Evolutionary conservation across 2,329 filamentous ascomycete species (phyloP), one percentile per base, ranked within the genome.

Genomic region (Westerdykella ornata): DNA sequence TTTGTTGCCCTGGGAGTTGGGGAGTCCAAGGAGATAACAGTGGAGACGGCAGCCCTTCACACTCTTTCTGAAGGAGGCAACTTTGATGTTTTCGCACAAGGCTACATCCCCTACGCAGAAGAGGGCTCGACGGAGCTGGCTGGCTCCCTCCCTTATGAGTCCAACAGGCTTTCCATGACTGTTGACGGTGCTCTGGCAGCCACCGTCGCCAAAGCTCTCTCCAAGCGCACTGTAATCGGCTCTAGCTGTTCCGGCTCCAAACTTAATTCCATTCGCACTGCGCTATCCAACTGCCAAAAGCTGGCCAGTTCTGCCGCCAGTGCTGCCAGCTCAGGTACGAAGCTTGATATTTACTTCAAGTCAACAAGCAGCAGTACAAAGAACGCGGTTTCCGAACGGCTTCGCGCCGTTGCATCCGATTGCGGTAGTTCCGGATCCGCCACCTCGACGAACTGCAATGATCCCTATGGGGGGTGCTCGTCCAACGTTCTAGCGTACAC

Each of bases 331-430:
- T 76, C 77, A 0, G 59, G 68, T 1, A 75, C 70, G 0, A 62
- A 66, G 51, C 78, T 82, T 51, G 63, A 61, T 28, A 76, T 81
- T 55, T 84, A 81, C 70, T 85, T 84, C 73, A 82, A 81, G 66
- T 74, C 73, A 0, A 74, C 73, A 19, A 62, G 66, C 11, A 46
- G 62, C 3, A 69, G 68, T 8, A 72, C 74, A 31, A 68, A 59
- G 38, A 70, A 66, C 41, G 47, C 47, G 3, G 56, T 63, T 16
- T 45, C 52, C 14, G 53, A 45, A 12, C 60, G 60, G 30, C 43
- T 63, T 18, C 53, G n/a, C 2, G 60, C 60, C 5, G 70, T 83
- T 5, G 73, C 76, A 4, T 51, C 52, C 2, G 78, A 84, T 62
- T 81, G 80, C 44, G 64, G 68, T 39, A 74, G 73, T 13, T 69